These are phyloP conservation scores for Cenchrus americanus DNA, from an alignment of 176 grass and related monocot genomes.

Conservation along the genomic window DNA sequence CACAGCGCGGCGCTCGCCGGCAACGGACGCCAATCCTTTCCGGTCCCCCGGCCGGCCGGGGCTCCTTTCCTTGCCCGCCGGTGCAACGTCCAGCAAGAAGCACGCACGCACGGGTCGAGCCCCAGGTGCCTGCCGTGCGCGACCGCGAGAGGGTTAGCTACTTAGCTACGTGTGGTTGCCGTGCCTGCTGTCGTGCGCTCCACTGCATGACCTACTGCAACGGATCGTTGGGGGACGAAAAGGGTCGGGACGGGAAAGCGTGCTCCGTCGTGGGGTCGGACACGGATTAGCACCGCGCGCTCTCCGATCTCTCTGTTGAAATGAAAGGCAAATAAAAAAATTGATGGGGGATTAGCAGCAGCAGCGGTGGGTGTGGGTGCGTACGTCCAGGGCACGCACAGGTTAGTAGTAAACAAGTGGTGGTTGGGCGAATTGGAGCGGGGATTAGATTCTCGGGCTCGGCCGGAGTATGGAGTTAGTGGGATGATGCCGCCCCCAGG, in stretches of 20 bases:
- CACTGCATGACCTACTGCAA: background rate
- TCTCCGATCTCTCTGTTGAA: too few relatives aligned
- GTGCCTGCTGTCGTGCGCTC: background rate
- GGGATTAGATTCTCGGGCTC: constrained; percentile 32
- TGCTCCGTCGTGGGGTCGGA: constrained; percentile 29
- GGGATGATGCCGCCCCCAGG: constrained; percentile 10
- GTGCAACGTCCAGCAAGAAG: background rate
- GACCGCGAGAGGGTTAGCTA: background rate
- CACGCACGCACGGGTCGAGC: background rate
- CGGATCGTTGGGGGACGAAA: background rate
- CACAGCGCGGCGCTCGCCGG: too few relatives aligned
- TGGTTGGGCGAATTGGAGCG: constrained; percentile 15
- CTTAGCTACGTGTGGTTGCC: background rate
- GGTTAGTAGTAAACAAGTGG: background rate
- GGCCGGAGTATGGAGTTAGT: background rate
- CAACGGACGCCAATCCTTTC: background rate
- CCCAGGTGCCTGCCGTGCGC: background rate
- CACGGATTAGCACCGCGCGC: constrained; percentile 35
- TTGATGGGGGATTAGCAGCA: background rate
- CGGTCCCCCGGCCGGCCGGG: background rate
- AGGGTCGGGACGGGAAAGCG: background rate
- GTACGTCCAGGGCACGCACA: background rate
- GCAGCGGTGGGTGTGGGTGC: constrained; percentile 28
- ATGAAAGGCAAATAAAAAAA: background rate
- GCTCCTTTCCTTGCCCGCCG: background rate